Conservation (phyloP, 163 green algal species). For the Chlamydomonas reinhardtii region DNA sequence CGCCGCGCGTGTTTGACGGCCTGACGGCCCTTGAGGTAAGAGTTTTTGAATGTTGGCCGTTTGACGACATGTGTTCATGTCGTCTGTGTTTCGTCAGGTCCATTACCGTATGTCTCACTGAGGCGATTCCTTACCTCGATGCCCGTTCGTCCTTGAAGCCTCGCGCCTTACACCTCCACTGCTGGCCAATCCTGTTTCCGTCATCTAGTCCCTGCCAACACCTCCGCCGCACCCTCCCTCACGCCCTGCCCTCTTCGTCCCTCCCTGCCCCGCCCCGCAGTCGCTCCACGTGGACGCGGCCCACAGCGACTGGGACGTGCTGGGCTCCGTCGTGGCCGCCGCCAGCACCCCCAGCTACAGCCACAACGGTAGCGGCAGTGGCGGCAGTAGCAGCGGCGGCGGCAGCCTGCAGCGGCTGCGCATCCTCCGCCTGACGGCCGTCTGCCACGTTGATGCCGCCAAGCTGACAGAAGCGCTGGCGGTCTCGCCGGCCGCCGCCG, state of each 20-base stretch:
- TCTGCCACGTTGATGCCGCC: background rate
- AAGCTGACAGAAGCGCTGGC: background rate
- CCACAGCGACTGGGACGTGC: conserved; percentile 28
- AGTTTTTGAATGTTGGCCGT: too few relatives aligned
- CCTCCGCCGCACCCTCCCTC: background rate
- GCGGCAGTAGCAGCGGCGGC: too few relatives aligned
- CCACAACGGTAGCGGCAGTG: too few relatives aligned
- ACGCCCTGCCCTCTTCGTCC: too few relatives aligned
- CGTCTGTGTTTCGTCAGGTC: too few relatives aligned
- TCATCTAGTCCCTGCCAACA: too few relatives aligned
- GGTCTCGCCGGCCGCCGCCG: background rate
- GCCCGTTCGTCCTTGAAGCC: background rate
- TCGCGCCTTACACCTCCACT: background rate
- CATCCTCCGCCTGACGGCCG: background rate
- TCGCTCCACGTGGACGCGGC: conserved; percentile 12
- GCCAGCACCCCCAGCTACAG: background rate
- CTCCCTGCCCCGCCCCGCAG: background rate
- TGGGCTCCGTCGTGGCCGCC: background rate
- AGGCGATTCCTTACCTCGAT: too few relatives aligned
- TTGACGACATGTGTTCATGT: too few relatives aligned
- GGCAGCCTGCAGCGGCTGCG: conserved; percentile 4
- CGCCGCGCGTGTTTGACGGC: conserved; percentile 22
- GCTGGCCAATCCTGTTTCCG: too few relatives aligned
- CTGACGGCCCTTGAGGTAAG: conserved; percentile 19
- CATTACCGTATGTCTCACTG: too few relatives aligned